Evolutionary conservation across 164 flowering plant species (phyloP), one percentile per base, ranked within the genome.

Genomic region (Euptelea pleiosperma): DNA sequence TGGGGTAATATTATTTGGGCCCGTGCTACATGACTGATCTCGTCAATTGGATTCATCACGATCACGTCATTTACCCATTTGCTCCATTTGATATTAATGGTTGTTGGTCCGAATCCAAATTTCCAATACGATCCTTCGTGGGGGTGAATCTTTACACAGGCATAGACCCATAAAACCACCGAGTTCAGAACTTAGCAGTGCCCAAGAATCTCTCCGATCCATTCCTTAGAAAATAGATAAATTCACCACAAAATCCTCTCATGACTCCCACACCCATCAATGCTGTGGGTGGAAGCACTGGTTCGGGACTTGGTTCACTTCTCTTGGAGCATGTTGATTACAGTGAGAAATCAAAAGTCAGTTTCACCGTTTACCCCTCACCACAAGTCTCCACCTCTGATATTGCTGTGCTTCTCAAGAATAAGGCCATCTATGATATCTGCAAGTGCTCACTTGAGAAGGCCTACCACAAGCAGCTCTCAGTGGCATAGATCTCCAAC

Each of bases 1-100:
- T 86, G 86, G 85, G 91, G 85, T 2, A 70, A 80, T 71, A 81
- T 83, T 6, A 73, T 74, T 2, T 85, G 95, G 95, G 95, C 78
- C 8, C 95, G 83, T 41, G 74, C 95, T 0, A 71, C 79, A 6
- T 87, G 9, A 65, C 65, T 3, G 80, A 85, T 63, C 82, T 87
- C 1, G 54, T 85, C 35, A 74, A 83, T 51, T 87, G 91, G 95
- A 42, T 14, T 55, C 75, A 71, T 12, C 83, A 75, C 15, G 56
- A 62, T 0, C 65, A 41, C 0, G 88, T 89, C 29, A 64, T 89
- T 52, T 64, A 36, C 56, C 96, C 93, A 11, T 55, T 82, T 0
- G 66, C 66, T 4, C 64, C 67, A 21, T 68, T 66, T 21, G 89
- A 84, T 44, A 62, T 72, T 65, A 75, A 76, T 4, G 87, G 96